A percentile compares a stretch with the other conserved stretches of the same genome.
These are phyloP conservation scores for Phytophthora agathidicida DNA, from an alignment of 352 stramenopile genomes.

Conservation along the genomic window DNA sequence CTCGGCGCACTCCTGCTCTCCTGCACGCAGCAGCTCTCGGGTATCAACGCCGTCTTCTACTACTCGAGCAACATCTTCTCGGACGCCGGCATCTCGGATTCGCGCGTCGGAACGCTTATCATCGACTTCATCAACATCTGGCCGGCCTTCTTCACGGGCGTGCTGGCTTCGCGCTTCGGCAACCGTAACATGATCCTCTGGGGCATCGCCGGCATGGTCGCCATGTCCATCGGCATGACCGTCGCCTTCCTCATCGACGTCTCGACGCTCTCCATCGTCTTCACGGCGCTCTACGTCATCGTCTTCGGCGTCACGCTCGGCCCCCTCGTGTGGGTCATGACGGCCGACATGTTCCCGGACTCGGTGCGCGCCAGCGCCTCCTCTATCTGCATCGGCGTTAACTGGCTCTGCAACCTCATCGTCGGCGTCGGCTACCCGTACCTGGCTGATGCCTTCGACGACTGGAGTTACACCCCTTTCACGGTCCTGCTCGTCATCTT, in stretches of 20 bases:
- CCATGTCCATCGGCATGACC: slow-evolving; percentile 53
- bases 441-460: slow-evolving; percentile 32
- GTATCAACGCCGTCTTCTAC: slow-evolving; percentile 59
- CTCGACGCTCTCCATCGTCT: slow-evolving; percentile 44
- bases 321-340: slow-evolving; percentile 46
- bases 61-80: slow-evolving; percentile 22
- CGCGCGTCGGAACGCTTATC: slow-evolving; percentile 26
- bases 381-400: slow-evolving; percentile 44
- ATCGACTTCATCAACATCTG: slow-evolving; percentile 34
- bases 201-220: slow-evolving; percentile 52
- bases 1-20: slow-evolving; percentile 44
- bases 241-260: slow-evolving; percentile 47
- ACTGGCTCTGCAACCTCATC: slow-evolving; percentile 54
- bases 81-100: slow-evolving; percentile 24
- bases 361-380: slow-evolving; percentile 39
- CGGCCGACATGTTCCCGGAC: slow-evolving; percentile 28
- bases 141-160: slow-evolving; percentile 32
- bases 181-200: slow-evolving; percentile 63
- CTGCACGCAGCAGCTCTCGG: slow-evolving; percentile 43
- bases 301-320: slow-evolving; percentile 52
- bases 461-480: slow-evolving; percentile 50
- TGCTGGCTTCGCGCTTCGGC: slow-evolving; percentile 47
- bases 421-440: slow-evolving; percentile 53
- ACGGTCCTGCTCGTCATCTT: slow-evolving; percentile 44
- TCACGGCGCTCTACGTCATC: slow-evolving; percentile 55